Base-by-base conservation (phyloP, 176 grass and related monocot species). In the Carex pumila region DNA sequence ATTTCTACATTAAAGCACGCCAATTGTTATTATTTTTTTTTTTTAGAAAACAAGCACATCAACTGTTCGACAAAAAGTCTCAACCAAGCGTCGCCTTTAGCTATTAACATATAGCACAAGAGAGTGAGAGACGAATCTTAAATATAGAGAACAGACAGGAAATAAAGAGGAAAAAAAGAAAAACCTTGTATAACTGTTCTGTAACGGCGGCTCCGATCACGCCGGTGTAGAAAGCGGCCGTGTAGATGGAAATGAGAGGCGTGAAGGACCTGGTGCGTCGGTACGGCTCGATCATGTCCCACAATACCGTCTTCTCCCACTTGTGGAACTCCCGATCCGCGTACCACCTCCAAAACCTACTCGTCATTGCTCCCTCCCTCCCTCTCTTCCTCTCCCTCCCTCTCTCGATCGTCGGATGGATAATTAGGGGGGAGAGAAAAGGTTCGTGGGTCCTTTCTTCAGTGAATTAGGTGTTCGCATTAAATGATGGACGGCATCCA, bases 221-320 rank as follows among this genome's bases (percentile, higher is more conserved):
- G 43, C 89, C 92, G 70, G 92, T 98, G 87, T 98, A 98, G 93
- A 98, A 98, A 73, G 95, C 96, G 85, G 93, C 93, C 41, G 89
- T 81, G 85, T 95, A 98, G 63, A 90, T 86, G 52, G 93, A 71
- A 43, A 95, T 71, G 86, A 98, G 91, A 37, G 93, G 96, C 43
- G 71, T 49, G 80, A 98, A 95, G 85, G 96, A 90, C 39, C 83
- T 87, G 18, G 89, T 91, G 67, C 89, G 93, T 52, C 91, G 80
- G 69, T 98, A 95, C 0, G 96, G 96, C 83, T 98, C 93, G 62
- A 98, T 80, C 96, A 98, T 95, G 83, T 93, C 96, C 96, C 96
- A 98, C 57, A 98, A 32, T 77, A 95, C 91, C 39, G 96, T 98
- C 88, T 95, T 98, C 80, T 98, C 96, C 89, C 92, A 98, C 87